Evolutionary conservation across 2,329 filamentous ascomycete species (phyloP).

Genomic region (Penicillium capsulatum): DNA sequence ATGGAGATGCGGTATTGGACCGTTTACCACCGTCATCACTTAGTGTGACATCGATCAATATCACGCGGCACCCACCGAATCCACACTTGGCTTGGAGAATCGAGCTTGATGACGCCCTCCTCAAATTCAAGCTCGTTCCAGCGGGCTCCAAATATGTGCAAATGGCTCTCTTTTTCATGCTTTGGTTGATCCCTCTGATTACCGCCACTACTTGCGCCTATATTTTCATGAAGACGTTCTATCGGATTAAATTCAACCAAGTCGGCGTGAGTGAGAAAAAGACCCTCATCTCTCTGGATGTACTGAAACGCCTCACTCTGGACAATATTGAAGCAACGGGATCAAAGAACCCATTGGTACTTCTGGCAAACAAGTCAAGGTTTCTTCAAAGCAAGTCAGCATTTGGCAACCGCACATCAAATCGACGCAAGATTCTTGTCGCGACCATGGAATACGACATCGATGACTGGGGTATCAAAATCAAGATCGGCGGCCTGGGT

Average conservation of each 20-base stretch:
- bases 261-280: constrained; percentile 52
- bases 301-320: constrained; percentile 36
- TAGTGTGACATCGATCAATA: constrained; percentile 54
- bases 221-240: constrained; percentile 59
- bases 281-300: constrained; percentile 34
- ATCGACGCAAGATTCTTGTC: constrained; percentile 57
- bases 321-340: constrained; percentile 23
- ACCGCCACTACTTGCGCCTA: constrained; percentile 51
- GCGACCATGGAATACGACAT: constrained; percentile 71
- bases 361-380: constrained; percentile 33
- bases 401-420: constrained; percentile 31
- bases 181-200: constrained; percentile 52
- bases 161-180: constrained; percentile 52
- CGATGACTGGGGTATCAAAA: constrained; percentile 65
- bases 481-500: constrained; percentile 67
- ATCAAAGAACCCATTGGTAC: constrained; percentile 33
- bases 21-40: constrained; percentile 59
- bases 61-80: constrained; percentile 52
- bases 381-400: constrained; percentile 37
- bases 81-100: constrained; percentile 56
- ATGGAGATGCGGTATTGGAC: constrained; percentile 58
- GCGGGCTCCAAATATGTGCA: constrained; percentile 53
- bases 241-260: constrained; percentile 61
- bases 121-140: constrained; percentile 51
- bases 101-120: constrained; percentile 52